Evolutionary conservation across 805 yeast species (phyloP).

Genomic region (Citeromyces matritensis): DNA sequence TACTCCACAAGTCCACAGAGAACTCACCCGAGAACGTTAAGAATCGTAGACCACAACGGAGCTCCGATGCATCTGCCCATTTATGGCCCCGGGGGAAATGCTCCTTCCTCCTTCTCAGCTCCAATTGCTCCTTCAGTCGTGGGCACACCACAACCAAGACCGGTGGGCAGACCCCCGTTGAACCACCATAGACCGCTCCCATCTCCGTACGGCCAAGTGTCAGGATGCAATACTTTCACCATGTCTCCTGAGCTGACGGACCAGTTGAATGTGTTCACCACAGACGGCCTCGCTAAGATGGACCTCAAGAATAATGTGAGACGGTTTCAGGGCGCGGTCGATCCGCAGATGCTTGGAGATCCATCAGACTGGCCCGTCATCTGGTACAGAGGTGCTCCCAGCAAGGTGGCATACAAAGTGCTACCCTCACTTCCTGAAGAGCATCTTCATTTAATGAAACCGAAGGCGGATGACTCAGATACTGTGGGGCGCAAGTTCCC

Average conservation of each 20-base stretch:
- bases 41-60: neutral
- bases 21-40: too few species aligned
- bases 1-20: slow-evolving; percentile 17
- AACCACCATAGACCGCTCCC: neutral
- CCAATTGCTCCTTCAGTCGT: neutral
- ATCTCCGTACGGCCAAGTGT: slow-evolving; percentile 10
- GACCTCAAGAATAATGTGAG: slow-evolving; percentile 16
- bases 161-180: neutral
- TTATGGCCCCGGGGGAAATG: neutral
- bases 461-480: neutral
- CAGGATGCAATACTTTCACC: slow-evolving; percentile 16
- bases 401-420: slow-evolving; percentile 24
- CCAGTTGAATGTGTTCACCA: slow-evolving; percentile 16
- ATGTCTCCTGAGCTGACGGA: slow-evolving; percentile 18
- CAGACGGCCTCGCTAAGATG: slow-evolving; percentile 13
- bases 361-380: slow-evolving; percentile 20
- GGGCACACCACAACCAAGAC: neutral
- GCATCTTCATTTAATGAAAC: slow-evolving; percentile 3
- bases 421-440: slow-evolving; percentile 2
- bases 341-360: neutral
- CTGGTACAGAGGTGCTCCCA: slow-evolving; percentile 62
- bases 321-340: slow-evolving; percentile 4
- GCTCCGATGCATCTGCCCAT: slow-evolving; percentile 1
- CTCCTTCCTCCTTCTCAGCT: neutral
- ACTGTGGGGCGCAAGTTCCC: slow-evolving; percentile 7